phyloP scores from a whole-genome alignment of 73 alveolate species.

The Uronychia setigera region DNA sequence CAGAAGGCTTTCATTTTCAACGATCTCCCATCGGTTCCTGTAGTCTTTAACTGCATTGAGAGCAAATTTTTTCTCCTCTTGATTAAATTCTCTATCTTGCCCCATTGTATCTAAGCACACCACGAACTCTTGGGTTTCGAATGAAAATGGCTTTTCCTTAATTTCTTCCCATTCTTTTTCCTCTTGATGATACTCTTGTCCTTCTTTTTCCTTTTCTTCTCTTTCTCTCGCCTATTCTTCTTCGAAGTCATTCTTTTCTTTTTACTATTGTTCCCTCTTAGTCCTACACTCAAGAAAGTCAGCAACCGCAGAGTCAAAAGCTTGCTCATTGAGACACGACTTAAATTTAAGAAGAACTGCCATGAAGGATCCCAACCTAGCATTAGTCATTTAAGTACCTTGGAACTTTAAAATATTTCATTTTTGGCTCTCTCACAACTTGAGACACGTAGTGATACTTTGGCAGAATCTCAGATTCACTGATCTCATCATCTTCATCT shows the following conservation, averaged over 20 bases:
- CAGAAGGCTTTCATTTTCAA: conserved; percentile 75
- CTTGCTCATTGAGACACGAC: conserved; percentile 78
- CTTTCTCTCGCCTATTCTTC: conserved; percentile 68
- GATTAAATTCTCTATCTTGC: conserved; percentile 76
- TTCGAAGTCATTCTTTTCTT: conserved; percentile 49
- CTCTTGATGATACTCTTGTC: conserved; percentile 57
- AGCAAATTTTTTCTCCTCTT: conserved; percentile 74
- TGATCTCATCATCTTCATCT: too few relatives aligned
- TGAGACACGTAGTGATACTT: conserved; percentile 75
- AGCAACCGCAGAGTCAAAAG: conserved; percentile 87
- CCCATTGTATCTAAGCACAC: conserved; percentile 92
- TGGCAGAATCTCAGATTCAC: conserved; percentile 68
- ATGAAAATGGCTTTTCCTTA: conserved; percentile 69
- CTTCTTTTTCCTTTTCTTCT: conserved; percentile 79
- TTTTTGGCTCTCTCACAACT: conserved; percentile 90
- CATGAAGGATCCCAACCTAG: conserved; percentile 84
- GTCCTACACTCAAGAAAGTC: conserved; percentile 80
- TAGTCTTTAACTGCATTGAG: conserved; percentile 78
- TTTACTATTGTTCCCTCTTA: conserved; percentile 79
- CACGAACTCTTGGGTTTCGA: conserved; percentile 65
- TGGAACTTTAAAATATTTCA: conserved; percentile 88
- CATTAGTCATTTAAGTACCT: too few relatives aligned
- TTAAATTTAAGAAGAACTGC: conserved; percentile 88
- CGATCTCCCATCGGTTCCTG: conserved; percentile 82
- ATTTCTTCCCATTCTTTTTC: conserved; percentile 65